Conservation (phyloP, 805 yeast genomes). For the Cyberlindnera bimundalis region DNA sequence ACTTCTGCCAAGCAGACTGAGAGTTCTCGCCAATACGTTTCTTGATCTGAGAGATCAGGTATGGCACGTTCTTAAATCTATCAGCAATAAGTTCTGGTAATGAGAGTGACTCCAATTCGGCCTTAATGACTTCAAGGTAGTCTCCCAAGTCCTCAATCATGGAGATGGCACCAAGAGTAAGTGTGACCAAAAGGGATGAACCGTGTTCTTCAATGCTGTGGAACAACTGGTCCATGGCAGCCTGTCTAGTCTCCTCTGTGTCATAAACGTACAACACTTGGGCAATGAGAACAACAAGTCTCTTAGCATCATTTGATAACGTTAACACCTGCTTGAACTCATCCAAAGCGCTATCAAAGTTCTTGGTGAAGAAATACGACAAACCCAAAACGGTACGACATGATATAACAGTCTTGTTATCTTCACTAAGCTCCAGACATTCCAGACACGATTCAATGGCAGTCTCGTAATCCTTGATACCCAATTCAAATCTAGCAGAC, state of each 20-base stretch:
- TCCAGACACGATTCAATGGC: constrained; percentile 62
- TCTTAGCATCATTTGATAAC: constrained; percentile 52
- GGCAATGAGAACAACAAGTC: constrained; percentile 68
- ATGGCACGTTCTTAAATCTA: constrained; percentile 52
- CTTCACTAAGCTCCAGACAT: constrained; percentile 46
- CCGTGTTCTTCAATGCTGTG: constrained; percentile 62
- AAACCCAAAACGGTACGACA: constrained; percentile 71
- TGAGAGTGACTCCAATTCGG: constrained; percentile 56
- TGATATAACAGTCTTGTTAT: constrained; percentile 43
- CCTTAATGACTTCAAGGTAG: constrained; percentile 55
- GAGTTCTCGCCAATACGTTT: constrained; percentile 33
- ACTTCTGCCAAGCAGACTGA: constrained; percentile 54
- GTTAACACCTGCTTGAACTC: constrained; percentile 64
- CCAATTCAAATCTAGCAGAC: constrained; percentile 68
- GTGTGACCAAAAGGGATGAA: constrained; percentile 58
- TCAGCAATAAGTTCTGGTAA: constrained; percentile 49
- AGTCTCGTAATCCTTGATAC: constrained; percentile 46
- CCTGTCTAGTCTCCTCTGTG: constrained; percentile 73
- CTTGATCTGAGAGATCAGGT: constrained; percentile 50
- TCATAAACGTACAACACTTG: constrained; percentile 77
- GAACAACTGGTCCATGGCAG: constrained; percentile 81
- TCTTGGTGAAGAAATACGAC: constrained; percentile 56
- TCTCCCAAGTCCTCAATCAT: constrained; percentile 61
- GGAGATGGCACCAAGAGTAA: constrained; percentile 78
- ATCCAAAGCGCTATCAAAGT: constrained; percentile 62